phyloP scores from a whole-genome alignment of 805 yeast species.

The Cyberlindnera japonica region DNA sequence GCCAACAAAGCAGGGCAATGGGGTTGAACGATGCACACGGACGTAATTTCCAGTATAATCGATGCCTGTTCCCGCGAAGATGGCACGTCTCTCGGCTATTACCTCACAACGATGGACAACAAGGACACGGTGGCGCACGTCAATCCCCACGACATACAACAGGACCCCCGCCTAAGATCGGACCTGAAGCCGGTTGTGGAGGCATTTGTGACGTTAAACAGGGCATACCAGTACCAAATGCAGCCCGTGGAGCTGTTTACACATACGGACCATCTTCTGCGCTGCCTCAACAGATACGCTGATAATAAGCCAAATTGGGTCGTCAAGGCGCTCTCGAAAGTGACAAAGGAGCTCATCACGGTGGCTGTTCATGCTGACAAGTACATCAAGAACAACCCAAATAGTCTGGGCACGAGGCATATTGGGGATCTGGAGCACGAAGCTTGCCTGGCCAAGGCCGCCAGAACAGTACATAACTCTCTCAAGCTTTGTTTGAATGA shows the following conservation, averaged over 20 bases:
- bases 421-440: constrained; percentile 29
- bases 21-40: constrained; percentile 1
- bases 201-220: constrained; percentile 11
- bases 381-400: constrained; percentile 20
- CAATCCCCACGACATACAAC: neutral
- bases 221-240: constrained; percentile 29
- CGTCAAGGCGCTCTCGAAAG: constrained; percentile 37
- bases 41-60: neutral
- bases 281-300: constrained; percentile 47
- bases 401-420: constrained; percentile 1
- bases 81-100: constrained; percentile 2
- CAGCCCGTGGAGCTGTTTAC: constrained; percentile 30
- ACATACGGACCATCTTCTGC: constrained; percentile 38
- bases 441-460: constrained; percentile 47
- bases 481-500: constrained; percentile 79
- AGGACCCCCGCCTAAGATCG: constrained; percentile 1
- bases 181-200: constrained; percentile 16
- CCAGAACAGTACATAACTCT: constrained; percentile 64
- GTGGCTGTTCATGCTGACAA: constrained; percentile 24
- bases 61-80: constrained; percentile 1
- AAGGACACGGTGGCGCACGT: constrained; percentile 1
- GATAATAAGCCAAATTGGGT: constrained; percentile 54
- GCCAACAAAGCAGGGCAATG: too few species aligned
- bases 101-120: neutral
- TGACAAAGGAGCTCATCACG: constrained; percentile 36